Evolutionary conservation across 108 stramenopile genomes (phyloP), one percentile per base, ranked within the genome.

Genomic region (Nitzschia sp.): DNA sequence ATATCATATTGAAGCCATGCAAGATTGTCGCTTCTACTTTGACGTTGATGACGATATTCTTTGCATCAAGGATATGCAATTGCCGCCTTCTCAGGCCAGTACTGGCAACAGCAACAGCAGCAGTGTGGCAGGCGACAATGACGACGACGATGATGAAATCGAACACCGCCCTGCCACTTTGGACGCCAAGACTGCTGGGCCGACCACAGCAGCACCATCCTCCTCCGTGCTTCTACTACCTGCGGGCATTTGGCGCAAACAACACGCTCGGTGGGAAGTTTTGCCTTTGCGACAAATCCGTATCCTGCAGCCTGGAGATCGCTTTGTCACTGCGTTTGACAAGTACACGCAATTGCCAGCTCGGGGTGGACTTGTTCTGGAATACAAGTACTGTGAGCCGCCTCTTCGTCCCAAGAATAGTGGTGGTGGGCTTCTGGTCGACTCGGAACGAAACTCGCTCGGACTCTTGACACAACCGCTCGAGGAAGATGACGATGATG

Each of bases 11-110:
- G 24, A 17, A 0, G 51, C 54, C 8, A 31, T 34, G 0, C 36
- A 68, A n/a, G 60, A 68, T 42, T 75, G 67, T 33, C 68, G 59
- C 45, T 27, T 68, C 0, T 75, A 59, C 28, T 60, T 75, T 19
- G 74, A 75, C 55, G 46, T 75, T 3, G 74, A 75, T 46, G 59
- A 36, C 26, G 28, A 27, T 45, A n/a, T 5, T 25, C 30, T 60
- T 6, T 27, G 66, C 1, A 46, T 75, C 49, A 75, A 75, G 59
- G 74, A 75, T 54, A 75, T 75, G 74, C 31, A 65, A 46, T 25
- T 17, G 2, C 38, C 58, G 3, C 21, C 26, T 35, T 66, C 38
- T 21, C 38, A 13, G 38, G 6, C 38, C 13, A 31, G 2, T n/a
- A 18, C 5, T 28, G 25, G 47, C 17, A 30, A 30, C 5, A 27